Base-by-base conservation (phyloP, 352 stramenopile genomes). In the Phytophthora syringae region DNA sequence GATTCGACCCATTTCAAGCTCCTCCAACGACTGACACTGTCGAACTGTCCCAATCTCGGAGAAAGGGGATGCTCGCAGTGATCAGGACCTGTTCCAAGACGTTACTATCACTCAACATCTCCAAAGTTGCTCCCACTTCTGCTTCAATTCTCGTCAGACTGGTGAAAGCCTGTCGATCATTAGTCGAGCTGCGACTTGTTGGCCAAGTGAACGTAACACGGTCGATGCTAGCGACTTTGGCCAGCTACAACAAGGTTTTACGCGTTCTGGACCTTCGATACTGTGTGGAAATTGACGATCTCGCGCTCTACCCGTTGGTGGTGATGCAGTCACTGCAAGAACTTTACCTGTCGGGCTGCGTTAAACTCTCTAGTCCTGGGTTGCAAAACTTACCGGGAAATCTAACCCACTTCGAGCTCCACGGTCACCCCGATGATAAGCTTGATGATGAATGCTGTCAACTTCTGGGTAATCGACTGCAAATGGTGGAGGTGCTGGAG, bases 321-420 rank as follows among this genome's bases (percentile, higher is more conserved):
- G 79, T 90, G 24, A 86, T 92, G 70, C 67, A 77, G 45, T 86
- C 82, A 5, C 49, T 93, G 0, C 22, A 77, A 39, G 60, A 84
- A 12, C 63, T 93, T 5, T 65, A 60, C 3, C 61, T 92, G n/a
- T 86, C 68, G 20, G 70, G 81, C 1, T 82, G 70, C 15, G 13
- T 7, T 2, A 25, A 52, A 18, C 44, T 88, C 16, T 81, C 77
- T 0, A 62, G 58, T 5, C 67, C 62, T 3, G 82, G 82, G 3
- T 49, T 92, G 13, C 49, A 60, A 12, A 91, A 64, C 64, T 54
- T 93, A 9, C 82, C 84, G 0, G 57, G 45, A 0, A 78, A 55
- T 22, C 37, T 92, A 6, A 74, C 52, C 0, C 53, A 61, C n/a
- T 52, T 93, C 0, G 60, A 84, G 18, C 30, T 92, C 0, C 65